Base-by-base conservation (phyloP, 805 yeast genomes). In the Trichomonascus vanleenenianus region DNA sequence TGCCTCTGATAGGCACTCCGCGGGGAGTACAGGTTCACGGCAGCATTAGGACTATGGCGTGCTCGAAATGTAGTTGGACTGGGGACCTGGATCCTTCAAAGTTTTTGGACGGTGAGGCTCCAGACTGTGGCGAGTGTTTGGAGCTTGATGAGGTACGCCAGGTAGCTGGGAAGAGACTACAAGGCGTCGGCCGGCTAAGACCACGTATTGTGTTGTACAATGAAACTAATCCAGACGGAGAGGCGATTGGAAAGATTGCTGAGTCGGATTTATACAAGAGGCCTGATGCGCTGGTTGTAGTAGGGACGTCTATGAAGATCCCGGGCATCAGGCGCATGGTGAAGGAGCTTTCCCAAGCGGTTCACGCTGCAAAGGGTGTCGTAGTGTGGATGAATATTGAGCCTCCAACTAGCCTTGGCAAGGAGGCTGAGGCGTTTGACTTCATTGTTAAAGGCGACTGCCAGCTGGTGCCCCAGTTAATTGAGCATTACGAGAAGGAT, bases 201-300 rank as follows among this genome's bases (percentile, higher is more conserved):
- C 87, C 88, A 2, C 65, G 83, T 53, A 77, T 81, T 25, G 84
- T 81, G 2, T 60, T 81, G 8, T 81, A 89, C 69, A 73, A 85
- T 67, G 86, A 88, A 56, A 71, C 73, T 46, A 85, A 88, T 58
- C 95, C 95, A 1, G 95, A 87, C 60, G 88, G 93, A 50, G 95
- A 91, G 39, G 76, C 82, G 25, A 86, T 88, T 40, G 95, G 95
- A 0, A 76, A 78, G 43, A 76, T 84, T 3, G 75, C 87, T 3
- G 82, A 82, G 14, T 53, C 71, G 2, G 96, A 88, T 61, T 62
- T 85, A 37, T 72, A 69, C 48, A 63, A 71, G 9, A 73, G 73
- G 33, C 45, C 45, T 12, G 96, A 88, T 59, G 81, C 91, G 55
- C 64, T 87, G 39, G 64, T 88, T 5, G 81, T 88, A 43, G 85